A percentile compares a stretch with the other conserved stretches of the same genome.
Conservation (phyloP, 306 rosid species). For the Trifolium dubium region DNA sequence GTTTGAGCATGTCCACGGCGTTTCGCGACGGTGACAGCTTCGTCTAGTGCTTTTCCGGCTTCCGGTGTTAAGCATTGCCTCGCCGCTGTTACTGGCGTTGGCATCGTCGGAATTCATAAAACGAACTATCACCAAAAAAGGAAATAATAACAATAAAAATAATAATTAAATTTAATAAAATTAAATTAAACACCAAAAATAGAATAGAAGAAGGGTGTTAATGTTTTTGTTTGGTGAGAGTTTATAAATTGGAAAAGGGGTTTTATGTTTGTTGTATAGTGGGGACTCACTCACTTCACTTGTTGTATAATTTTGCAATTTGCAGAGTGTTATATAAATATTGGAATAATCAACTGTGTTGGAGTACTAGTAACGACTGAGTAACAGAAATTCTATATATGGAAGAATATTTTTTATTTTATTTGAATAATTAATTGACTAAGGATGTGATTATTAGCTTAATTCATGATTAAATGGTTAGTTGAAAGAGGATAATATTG, state of each 20-base stretch:
- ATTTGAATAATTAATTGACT: not conserved
- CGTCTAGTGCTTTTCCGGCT: conserved; percentile 81
- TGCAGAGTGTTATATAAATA: conserved; percentile 23
- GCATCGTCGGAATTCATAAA: conserved; percentile 58
- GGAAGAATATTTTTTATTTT: not conserved
- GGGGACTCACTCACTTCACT: conserved; percentile 10
- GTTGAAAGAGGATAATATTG: not conserved
- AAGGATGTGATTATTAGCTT: not conserved
- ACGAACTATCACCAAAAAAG: not conserved
- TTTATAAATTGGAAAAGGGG: conserved; percentile 16
- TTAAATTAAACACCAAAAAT: not conserved
- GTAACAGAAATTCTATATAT: not conserved
- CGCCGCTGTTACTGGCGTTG: conserved; percentile 84
- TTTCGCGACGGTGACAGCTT: conserved; percentile 88
- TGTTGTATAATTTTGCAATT: conserved; percentile 24
- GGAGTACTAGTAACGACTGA: not conserved
- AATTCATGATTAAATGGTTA: not conserved
- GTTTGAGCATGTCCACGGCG: conserved; percentile 92
- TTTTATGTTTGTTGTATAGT: conserved; percentile 26
- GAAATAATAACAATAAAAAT: not conserved
- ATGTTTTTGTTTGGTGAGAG: no score
- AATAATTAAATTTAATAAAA: no score
- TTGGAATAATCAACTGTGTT: conserved; percentile 10
- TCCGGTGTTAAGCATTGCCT: conserved; percentile 89
- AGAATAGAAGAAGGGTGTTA: not conserved